phyloP scores from a whole-genome alignment of 2,329 filamentous ascomycete species.

The Cercospora beticola region DNA sequence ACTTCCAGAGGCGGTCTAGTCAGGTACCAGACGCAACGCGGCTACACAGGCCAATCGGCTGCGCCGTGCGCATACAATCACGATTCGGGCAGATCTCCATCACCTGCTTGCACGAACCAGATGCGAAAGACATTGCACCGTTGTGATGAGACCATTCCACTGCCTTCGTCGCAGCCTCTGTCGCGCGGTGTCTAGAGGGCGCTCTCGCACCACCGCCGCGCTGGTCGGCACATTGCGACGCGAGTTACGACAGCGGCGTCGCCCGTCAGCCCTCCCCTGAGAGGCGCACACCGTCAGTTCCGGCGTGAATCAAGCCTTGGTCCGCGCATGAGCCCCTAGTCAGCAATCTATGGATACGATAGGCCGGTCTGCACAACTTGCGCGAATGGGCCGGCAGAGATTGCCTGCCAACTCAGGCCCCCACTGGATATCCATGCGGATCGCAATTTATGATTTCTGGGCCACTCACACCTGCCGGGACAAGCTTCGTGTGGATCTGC shows the following conservation, averaged over 20 bases:
- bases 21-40: not conserved
- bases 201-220: not conserved
- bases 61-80: not conserved
- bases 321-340: not conserved
- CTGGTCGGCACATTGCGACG: not conserved
- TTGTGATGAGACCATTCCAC: not conserved
- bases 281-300: not conserved
- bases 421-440: conserved; percentile 8
- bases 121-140: not conserved
- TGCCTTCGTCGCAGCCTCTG: not conserved
- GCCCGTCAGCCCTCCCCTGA: not conserved
- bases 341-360: conserved; percentile 5
- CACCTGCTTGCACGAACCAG: not conserved
- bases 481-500: conserved; percentile 10
- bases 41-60: not conserved
- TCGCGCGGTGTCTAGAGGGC: not conserved
- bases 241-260: not conserved
- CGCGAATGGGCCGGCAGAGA: not conserved
- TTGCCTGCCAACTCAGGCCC: conserved; percentile 12
- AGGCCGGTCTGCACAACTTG: not conserved
- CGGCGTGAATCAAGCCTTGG: conserved; percentile 8
- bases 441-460: conserved; percentile 13
- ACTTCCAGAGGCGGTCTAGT: not conserved
- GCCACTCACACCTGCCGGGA: conserved; percentile 12
- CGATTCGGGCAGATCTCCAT: not conserved